phyloP scores from a whole-genome alignment of 495 filamentous ascomycete species.

The Aspergillus leporis region DNA sequence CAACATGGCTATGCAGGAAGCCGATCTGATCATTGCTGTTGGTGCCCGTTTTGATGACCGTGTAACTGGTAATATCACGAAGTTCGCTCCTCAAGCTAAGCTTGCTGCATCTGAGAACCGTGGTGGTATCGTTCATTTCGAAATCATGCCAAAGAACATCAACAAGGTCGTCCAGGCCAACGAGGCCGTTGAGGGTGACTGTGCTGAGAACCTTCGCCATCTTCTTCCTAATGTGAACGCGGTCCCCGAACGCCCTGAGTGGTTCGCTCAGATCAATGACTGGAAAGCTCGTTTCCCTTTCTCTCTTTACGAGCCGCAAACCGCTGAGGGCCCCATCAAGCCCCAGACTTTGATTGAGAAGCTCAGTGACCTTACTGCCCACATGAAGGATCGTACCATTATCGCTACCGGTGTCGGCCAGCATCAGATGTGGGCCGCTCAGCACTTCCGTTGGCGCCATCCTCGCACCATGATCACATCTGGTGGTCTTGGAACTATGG shows the following conservation, averaged over 20 bases:
- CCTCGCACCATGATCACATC: conserved; percentile 89
- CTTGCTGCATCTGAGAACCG: conserved; percentile 53
- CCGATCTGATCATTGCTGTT: conserved; percentile 62
- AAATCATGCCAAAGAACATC: conserved; percentile 65
- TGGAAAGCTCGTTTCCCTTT: conserved; percentile 89
- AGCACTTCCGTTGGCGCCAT: conserved; percentile 89
- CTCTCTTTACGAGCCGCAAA: conserved; percentile 69
- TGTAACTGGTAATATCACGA: conserved; percentile 53
- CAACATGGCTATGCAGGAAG: conserved; percentile 65
- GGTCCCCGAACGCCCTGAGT: conserved; percentile 68
- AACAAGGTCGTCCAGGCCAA: conserved; percentile 64
- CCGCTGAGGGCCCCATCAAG: conserved; percentile 73
- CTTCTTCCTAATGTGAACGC: conserved; percentile 69
- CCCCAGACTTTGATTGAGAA: conserved; percentile 84
- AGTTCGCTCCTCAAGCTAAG: conserved; percentile 59
- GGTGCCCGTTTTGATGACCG: conserved; percentile 65
- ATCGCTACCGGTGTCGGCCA: conserved; percentile 93
- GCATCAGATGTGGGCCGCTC: conserved; percentile 97
- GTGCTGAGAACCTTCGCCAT: conserved; percentile 64
- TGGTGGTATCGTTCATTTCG: conserved; percentile 66
- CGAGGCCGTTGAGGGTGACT: conserved; percentile 61
- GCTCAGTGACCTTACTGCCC: conserved; percentile 70
- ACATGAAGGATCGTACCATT: conserved; percentile 75
- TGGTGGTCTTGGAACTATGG: conserved; percentile 93
- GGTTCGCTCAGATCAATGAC: conserved; percentile 82